Evolutionary conservation across 2,329 filamentous ascomycete genomes (phyloP), one percentile per base, ranked within the genome.

Genomic region (Fusarium sp.): DNA sequence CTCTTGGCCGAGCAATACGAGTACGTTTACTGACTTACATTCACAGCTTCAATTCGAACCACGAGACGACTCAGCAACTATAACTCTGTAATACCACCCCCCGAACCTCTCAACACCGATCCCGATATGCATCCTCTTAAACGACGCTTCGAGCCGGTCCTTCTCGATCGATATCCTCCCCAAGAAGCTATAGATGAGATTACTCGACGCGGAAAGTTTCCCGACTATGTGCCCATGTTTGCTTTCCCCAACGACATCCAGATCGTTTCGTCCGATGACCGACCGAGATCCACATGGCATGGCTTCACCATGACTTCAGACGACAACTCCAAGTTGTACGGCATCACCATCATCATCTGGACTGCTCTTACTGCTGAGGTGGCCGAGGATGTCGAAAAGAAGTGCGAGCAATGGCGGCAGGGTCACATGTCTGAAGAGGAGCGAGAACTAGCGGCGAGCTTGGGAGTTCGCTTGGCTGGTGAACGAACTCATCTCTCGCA

Each of bases 201-300:
- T 52, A 89, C 92, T 72, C 87, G 92, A 74, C 88, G 96, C 75
- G 94, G 94, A 55, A 91, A 88, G 59, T 98, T 99, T 76, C 96
- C 96, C 1, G 96, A 99, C 77, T 99, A 98, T 75, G 94, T 99
- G 18, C 96, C 96, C 58, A 98, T 99, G 96, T 99, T 99, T 80
- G 95, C 96, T 55, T 99, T 98, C 75, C 96, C 96, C 45, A 98
- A 98, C 80, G 96, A 99, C 79, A 96, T 99, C 73, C 94, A 94
- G 68, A 96, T 99, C 53, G 93, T 98, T 11, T 98, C 96, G 2
- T 95, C 95, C 2, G 96, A 99, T 76, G 94, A 97, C 78, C 88
- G 95, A 66, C 96, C 96, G 1, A 88, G 94, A 66, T 95, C 96
- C n/a, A 98, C 95, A 24, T 99, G 96, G 96, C 96, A 99, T 81